Evolutionary conservation across 2,329 filamentous ascomycete genomes (phyloP).

Genomic region (Stylonectria norvegica): DNA sequence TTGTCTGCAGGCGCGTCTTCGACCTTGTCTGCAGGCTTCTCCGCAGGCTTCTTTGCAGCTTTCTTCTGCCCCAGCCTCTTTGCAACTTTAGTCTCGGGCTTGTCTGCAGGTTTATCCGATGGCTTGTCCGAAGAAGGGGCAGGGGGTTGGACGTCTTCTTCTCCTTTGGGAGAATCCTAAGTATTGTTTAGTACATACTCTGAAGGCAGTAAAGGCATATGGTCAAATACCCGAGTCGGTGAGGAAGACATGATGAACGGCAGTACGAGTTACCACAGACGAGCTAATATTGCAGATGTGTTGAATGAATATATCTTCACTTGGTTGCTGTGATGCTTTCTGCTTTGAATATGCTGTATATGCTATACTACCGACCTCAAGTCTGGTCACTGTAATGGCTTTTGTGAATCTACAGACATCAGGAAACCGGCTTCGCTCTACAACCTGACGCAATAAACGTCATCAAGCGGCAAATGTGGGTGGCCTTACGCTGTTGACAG

Average conservation of each 20-base stretch:
- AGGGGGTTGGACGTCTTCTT: slow-evolving; percentile 6
- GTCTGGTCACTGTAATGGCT: slow-evolving; percentile 9
- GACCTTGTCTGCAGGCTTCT: not conserved
- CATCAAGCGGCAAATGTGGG: slow-evolving; percentile 10
- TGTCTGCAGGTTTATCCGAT: not conserved
- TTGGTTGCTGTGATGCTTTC: not conserved
- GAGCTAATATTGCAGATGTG: not conserved
- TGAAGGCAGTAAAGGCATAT: not conserved
- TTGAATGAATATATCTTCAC: slow-evolving; percentile 4
- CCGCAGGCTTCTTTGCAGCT: not conserved
- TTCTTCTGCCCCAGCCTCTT: slow-evolving; percentile 10
- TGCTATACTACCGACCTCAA: not conserved
- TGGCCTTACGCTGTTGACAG: slow-evolving; percentile 2
- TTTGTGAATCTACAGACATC: slow-evolving; percentile 19
- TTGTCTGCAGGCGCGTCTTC: not conserved
- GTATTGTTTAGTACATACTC: not conserved
- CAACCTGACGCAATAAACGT: slow-evolving; percentile 28
- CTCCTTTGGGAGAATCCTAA: slow-evolving; percentile 8
- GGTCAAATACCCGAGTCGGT: not conserved
- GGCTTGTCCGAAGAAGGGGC: slow-evolving; percentile 9
- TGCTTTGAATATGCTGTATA: not conserved
- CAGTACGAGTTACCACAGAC: not conserved
- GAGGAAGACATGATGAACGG: not conserved
- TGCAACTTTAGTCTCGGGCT: slow-evolving; percentile 4
- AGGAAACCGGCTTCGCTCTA: slow-evolving; percentile 20